Evolutionary conservation across 2,329 filamentous ascomycete species (phyloP).

Genomic region (Colletotrichum eremochloae): DNA sequence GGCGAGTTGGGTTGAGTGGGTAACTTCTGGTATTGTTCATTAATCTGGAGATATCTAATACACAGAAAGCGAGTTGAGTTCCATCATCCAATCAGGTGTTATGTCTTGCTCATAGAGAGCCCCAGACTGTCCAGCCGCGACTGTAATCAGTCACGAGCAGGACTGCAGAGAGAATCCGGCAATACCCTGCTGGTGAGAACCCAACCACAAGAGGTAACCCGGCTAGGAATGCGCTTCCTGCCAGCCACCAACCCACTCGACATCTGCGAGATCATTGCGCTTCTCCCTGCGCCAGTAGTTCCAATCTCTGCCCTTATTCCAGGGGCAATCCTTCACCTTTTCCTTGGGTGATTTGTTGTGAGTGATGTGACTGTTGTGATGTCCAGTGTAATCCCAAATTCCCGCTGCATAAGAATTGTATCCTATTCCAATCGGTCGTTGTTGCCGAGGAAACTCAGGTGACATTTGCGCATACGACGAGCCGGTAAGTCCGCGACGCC

Average conservation of each 20-base stretch:
- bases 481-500: conserved; percentile 76
- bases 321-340: conserved; percentile 66
- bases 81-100: conserved; percentile 48
- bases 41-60: conserved; percentile 66
- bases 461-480: conserved; percentile 64
- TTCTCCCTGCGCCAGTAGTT: conserved; percentile 72
- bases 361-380: conserved; percentile 55
- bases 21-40: conserved; percentile 75
- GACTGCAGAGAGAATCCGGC: conserved; percentile 2
- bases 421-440: conserved; percentile 63
- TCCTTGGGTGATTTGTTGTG: conserved; percentile 60
- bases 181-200: conserved; percentile 50
- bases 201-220: conserved; percentile 72
- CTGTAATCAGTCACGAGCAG: background rate
- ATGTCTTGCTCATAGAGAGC: conserved; percentile 2
- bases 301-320: conserved; percentile 71
- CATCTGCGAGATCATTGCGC: conserved; percentile 78
- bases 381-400: conserved; percentile 61
- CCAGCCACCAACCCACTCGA: conserved; percentile 97
- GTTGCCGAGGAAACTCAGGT: conserved; percentile 60
- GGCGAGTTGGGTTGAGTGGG: conserved; percentile 65
- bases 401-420: conserved; percentile 63
- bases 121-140: conserved; percentile 1
- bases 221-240: conserved; percentile 67
- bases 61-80: conserved; percentile 74